These are phyloP conservation scores for Limtongia smithiae DNA, from an alignment of 805 yeast species.

Conservation along the genomic window DNA sequence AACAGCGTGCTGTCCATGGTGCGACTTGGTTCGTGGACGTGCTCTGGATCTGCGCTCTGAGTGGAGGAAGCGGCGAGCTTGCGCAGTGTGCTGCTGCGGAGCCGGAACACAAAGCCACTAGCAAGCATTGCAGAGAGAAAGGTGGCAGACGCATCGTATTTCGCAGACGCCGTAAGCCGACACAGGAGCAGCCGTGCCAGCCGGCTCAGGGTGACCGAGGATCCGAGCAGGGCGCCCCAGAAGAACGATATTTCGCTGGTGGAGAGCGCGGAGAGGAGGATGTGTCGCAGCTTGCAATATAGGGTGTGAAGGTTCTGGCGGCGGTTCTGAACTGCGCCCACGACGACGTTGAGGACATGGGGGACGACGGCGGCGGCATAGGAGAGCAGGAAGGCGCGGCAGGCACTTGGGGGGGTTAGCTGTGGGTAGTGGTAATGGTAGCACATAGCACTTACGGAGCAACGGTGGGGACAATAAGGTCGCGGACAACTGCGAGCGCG, in stretches of 20 bases:
- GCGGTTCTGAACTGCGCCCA: background rate
- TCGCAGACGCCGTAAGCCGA: background rate
- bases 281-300: slow-evolving; percentile 6
- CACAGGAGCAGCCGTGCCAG: background rate
- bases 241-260: slow-evolving; percentile 9
- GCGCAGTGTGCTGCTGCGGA: too few species aligned
- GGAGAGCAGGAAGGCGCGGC: slow-evolving; percentile 15
- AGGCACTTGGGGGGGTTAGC: background rate
- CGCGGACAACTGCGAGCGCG: background rate
- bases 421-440: background rate
- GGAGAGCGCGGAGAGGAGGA: slow-evolving; percentile 12
- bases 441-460: slow-evolving; percentile 1
- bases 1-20: slow-evolving; percentile 18
- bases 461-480: slow-evolving; percentile 6
- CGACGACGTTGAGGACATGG: slow-evolving; percentile 4
- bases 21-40: slow-evolving; percentile 12
- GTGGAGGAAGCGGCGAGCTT: too few species aligned
- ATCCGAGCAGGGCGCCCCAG: slow-evolving; percentile 14
- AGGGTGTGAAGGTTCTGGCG: background rate
- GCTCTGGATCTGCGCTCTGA: background rate
- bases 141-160: background rate
- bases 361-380: slow-evolving; percentile 17
- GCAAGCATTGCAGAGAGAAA: slow-evolving; percentile 14
- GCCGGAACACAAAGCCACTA: background rate
- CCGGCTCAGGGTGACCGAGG: slow-evolving; percentile 3